phyloP scores from a whole-genome alignment of 352 stramenopile genomes.

The Phytophthora aleatoria region DNA sequence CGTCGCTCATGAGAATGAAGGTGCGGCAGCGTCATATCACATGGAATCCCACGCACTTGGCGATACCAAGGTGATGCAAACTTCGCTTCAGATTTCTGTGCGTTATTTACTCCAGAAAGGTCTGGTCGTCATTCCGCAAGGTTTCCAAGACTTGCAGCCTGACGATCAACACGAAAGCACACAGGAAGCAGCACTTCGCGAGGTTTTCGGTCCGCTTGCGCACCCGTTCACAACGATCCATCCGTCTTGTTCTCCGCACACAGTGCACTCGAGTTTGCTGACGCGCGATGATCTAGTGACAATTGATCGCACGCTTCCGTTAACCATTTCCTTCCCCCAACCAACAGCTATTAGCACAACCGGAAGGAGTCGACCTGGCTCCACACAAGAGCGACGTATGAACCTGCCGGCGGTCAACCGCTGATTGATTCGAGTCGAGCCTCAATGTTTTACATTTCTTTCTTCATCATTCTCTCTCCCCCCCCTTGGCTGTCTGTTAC shows the following conservation, averaged over 20 bases:
- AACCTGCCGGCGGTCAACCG: constrained; percentile 22
- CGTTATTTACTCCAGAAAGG: constrained; percentile 62
- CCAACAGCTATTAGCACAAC: constrained; percentile 30
- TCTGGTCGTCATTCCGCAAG: constrained; percentile 48
- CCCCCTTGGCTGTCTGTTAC: constrained; percentile 9
- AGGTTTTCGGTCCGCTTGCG: constrained; percentile 48
- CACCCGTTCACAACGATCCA: constrained; percentile 51
- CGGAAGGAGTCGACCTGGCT: constrained; percentile 28
- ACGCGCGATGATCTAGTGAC: constrained; percentile 41
- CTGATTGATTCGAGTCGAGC: constrained; percentile 36
- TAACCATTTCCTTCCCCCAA: constrained; percentile 27
- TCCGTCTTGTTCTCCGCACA: constrained; percentile 47
- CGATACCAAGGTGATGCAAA: constrained; percentile 41
- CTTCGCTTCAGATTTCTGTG: constrained; percentile 40
- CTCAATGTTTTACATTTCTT: constrained; percentile 35
- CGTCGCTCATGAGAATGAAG: constrained; percentile 52
- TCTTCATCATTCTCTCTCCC: constrained; percentile 17
- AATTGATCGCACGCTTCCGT: constrained; percentile 42
- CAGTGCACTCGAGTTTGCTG: constrained; percentile 54
- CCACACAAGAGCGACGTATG: constrained; percentile 36
- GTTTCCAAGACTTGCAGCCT: constrained; percentile 19
- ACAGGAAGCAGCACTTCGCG: constrained; percentile 10
- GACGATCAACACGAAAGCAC: constrained; percentile 11
- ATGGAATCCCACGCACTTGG: constrained; percentile 32
- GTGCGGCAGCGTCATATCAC: constrained; percentile 33